phyloP scores from a whole-genome alignment of 2,329 filamentous ascomycete genomes.

The Fusarium sterilihyphosum region DNA sequence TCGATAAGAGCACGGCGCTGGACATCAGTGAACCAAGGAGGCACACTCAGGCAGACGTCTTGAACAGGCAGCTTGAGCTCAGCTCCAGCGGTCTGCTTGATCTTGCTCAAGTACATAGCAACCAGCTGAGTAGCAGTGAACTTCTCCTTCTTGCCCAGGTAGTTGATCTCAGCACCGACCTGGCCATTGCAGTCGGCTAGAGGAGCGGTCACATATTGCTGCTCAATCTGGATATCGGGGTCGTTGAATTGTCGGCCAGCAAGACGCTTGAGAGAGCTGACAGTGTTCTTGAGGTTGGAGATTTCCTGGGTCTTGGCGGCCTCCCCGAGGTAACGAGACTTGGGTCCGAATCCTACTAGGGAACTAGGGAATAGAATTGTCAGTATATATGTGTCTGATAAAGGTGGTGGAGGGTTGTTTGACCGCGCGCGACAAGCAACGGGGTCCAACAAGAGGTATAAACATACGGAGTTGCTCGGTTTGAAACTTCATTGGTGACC shows the following conservation, averaged over 20 bases:
- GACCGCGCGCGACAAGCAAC: conserved; percentile 10
- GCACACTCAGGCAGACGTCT: conserved; percentile 93
- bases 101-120: conserved; percentile 95
- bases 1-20: conserved; percentile 92
- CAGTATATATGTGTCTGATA: conserved; percentile 37
- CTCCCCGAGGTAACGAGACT: conserved; percentile 94
- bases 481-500: conserved; percentile 99
- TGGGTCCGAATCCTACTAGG: conserved; percentile 93
- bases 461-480: conserved; percentile 95
- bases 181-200: conserved; percentile 93
- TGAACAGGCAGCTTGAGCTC: conserved; percentile 93
- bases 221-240: conserved; percentile 92
- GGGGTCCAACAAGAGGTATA: conserved; percentile 5
- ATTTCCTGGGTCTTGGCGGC: conserved; percentile 98
- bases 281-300: conserved; percentile 99
- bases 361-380: conserved; percentile 65
- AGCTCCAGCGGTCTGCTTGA: conserved; percentile 85
- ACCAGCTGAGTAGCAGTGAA: conserved; percentile 95
- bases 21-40: conserved; percentile 95
- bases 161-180: conserved; percentile 92
- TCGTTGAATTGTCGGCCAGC: conserved; percentile 87
- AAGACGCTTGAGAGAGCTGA: conserved; percentile 90
- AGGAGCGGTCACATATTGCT: conserved; percentile 86
- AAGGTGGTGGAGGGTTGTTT: conserved; percentile 17
- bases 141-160: conserved; percentile 92